Conservation (phyloP, 441 rosid genomes). For the Croton laevigatus region DNA sequence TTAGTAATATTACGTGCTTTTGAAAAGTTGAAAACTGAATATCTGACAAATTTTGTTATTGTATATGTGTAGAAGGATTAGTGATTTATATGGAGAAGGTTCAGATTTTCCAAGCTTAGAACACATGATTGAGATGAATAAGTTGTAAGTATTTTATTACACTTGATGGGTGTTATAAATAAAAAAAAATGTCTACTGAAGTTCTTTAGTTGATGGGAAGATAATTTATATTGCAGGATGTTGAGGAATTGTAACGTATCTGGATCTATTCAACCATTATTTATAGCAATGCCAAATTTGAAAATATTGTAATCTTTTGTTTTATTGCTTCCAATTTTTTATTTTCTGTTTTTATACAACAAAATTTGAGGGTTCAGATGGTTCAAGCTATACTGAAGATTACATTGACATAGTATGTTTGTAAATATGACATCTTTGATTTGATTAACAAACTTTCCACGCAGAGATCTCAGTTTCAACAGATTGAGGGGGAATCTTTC, state of each 20-base stretch:
- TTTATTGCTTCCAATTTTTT: not conserved
- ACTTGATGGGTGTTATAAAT: not conserved
- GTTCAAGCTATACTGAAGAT: not conserved
- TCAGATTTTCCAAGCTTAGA: conserved; percentile 32
- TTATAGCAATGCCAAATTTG: conserved; percentile 21
- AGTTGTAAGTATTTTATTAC: conserved; percentile 25
- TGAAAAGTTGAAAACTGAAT: not conserved
- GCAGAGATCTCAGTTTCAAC: conserved; percentile 50
- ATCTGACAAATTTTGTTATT: conserved; percentile 3
- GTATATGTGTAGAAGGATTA: conserved; percentile 28
- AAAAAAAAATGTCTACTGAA: not conserved
- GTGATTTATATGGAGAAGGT: conserved; percentile 33
- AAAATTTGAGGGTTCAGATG: not conserved
- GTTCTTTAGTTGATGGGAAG: not conserved
- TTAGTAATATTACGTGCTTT: not conserved
- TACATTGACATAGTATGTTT: not conserved
- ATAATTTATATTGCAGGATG: conserved; percentile 28
- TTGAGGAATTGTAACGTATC: conserved; percentile 45
- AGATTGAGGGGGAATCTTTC: conserved; percentile 32
- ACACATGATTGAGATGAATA: conserved; percentile 21
- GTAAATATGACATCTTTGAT: not conserved
- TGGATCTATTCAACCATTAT: conserved; percentile 28
- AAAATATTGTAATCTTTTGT: conserved; percentile 25
- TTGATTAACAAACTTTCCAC: not conserved
- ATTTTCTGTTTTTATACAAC: not conserved